Evolutionary conservation across 2,329 filamentous ascomycete genomes (phyloP), one percentile per base, ranked within the genome.

Genomic region (Colletotrichum plurivorum): DNA sequence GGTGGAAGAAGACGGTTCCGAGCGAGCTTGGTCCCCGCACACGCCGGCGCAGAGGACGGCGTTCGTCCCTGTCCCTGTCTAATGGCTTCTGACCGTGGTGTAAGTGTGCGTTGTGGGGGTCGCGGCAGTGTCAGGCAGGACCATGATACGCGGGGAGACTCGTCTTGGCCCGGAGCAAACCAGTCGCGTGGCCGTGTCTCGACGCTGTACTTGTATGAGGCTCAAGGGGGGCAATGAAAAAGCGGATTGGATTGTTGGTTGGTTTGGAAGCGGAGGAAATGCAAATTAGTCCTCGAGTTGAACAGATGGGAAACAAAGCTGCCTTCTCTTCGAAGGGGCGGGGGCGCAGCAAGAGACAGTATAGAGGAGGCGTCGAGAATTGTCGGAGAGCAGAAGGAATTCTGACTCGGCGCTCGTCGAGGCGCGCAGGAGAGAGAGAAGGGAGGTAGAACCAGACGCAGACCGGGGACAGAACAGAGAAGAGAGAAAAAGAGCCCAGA

Each of bases 11-110:
- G 57, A 57, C 67, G 39, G 63, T 57, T 27, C 53, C 57, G 58
- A 58, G 58, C 53, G 46, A 58, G 64, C 53, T 63, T 63, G 46
- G 31, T 68, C 57, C 63, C 63, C 63, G 63, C 67, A 70, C 64
- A 49, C 67, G 57, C 67, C 63, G 56, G 55, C 52, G 62, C 49
- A 66, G 56, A 66, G 43, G 27, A 56, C 62, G 62, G 63, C 62
- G 62, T 60, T 56, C 63, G 66, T 61, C 62, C 55, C 66, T 69
- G 62, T 69, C 45, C 51, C 55, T 66, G 67, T 61, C 59, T 67
- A 36, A 69, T 56, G 62, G 55, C 62, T 66, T 61, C 25, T 22
- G 67, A 46, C 67, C 55, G 31, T 43, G 62, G 67, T 69, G 55
- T 69, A 69, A 69, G 62, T 66, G 61, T 60, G 54, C 53, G 31